These are phyloP conservation scores for Chlamydomonas eustigma DNA, from an alignment of 139 green algal species.

Conservation along the genomic window DNA sequence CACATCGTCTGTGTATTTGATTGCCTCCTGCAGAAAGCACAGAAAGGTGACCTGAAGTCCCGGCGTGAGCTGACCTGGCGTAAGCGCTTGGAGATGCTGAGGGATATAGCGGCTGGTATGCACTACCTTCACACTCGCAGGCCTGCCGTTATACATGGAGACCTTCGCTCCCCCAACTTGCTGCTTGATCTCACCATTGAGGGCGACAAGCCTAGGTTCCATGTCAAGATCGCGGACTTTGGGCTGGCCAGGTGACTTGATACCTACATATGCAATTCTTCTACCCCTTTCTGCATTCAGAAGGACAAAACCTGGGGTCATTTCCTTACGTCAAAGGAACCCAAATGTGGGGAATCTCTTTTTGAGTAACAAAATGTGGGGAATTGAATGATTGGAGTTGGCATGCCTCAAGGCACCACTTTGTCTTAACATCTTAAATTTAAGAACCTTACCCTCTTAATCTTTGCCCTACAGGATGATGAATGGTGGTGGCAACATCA, in stretches of 20 bases:
- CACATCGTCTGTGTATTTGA: neutral
- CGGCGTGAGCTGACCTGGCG: conserved; percentile 31
- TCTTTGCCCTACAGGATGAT: too few relatives aligned
- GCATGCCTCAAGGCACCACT: too few relatives aligned
- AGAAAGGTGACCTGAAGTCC: conserved; percentile 15
- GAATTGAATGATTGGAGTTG: too few relatives aligned
- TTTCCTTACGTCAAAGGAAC: too few relatives aligned
- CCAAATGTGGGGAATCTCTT: too few relatives aligned
- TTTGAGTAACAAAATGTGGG: too few relatives aligned
- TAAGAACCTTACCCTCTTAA: too few relatives aligned
- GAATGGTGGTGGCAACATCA: conserved; percentile 17
- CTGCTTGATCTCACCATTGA: conserved; percentile 57
- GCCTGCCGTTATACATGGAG: conserved; percentile 79
- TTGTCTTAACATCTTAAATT: too few relatives aligned
- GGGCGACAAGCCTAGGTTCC: conserved; percentile 38
- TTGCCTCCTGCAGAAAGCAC: conserved; percentile 2
- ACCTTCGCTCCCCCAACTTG: conserved; percentile 70
- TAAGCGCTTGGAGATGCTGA: conserved; percentile 55
- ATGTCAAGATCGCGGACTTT: conserved; percentile 54
- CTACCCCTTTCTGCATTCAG: neutral
- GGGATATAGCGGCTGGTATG: conserved; percentile 53
- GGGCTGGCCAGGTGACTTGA: conserved; percentile 20
- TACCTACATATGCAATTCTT: neutral
- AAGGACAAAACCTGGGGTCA: too few relatives aligned
- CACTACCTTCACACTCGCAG: conserved; percentile 79